These are phyloP conservation scores for Zea luxurians DNA, from an alignment of 176 grass and related monocot genomes.

Conservation along the genomic window DNA sequence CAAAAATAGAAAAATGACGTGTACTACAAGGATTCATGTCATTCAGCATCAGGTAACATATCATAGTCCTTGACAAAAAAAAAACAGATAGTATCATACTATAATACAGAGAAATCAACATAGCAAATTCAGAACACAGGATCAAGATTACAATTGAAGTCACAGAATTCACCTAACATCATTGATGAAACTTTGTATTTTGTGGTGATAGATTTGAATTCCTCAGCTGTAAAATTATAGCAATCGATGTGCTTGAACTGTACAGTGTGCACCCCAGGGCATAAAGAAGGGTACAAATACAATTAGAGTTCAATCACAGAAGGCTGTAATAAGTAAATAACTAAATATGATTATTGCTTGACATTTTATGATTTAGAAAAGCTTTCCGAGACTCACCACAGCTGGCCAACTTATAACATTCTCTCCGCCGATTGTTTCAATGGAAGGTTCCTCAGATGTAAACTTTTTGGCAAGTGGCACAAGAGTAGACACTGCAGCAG, in stretches of 20 bases:
- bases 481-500: too few species aligned
- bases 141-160: neutral
- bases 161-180: slow-evolving; percentile 60
- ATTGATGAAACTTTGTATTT: slow-evolving; percentile 77
- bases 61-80: slow-evolving; percentile 7
- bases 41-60: neutral
- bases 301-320: slow-evolving; percentile 14
- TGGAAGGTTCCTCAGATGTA: too few species aligned
- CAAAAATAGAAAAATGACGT: neutral
- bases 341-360: too few species aligned
- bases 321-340: too few species aligned
- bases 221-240: slow-evolving; percentile 61
- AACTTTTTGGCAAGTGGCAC: too few species aligned
- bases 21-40: neutral
- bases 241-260: slow-evolving; percentile 85
- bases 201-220: slow-evolving; percentile 72
- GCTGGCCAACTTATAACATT: too few species aligned
- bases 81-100: slow-evolving; percentile 20
- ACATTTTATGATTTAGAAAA: too few species aligned
- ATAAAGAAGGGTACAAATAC: slow-evolving; percentile 10
- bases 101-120: slow-evolving; percentile 16
- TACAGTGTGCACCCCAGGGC: slow-evolving; percentile 7
- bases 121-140: slow-evolving; percentile 13
- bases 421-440: too few species aligned
- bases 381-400: too few species aligned